Conservation (phyloP, 331 rosid genomes). For the Stylosanthes scabra region DNA sequence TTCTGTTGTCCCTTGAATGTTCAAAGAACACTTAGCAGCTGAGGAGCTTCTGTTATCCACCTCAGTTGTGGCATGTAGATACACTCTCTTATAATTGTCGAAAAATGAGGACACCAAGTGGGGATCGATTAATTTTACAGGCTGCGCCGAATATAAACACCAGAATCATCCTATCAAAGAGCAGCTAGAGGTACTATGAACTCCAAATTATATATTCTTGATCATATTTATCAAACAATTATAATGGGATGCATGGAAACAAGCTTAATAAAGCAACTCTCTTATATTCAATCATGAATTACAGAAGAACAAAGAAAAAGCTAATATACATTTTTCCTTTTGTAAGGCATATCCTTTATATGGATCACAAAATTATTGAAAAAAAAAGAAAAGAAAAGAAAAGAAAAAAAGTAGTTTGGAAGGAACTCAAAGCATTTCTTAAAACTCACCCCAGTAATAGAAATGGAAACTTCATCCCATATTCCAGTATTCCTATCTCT, state of each 20-base stretch:
- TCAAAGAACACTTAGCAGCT: constrained; percentile 81
- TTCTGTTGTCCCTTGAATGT: constrained; percentile 78
- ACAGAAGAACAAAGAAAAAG: constrained; percentile 9
- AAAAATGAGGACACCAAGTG: constrained; percentile 90
- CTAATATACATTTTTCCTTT: not conserved
- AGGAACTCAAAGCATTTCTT: constrained; percentile 37
- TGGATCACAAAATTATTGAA: not conserved
- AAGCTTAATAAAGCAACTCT: constrained; percentile 27
- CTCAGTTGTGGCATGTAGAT: constrained; percentile 79
- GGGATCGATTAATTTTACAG: constrained; percentile 88
- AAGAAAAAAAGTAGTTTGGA: not conserved
- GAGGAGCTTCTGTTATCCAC: constrained; percentile 72
- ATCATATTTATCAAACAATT: not conserved
- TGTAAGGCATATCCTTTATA: not conserved
- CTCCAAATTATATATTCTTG: constrained; percentile 13
- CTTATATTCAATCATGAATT: constrained; percentile 30
- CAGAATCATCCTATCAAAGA: constrained; percentile 33
- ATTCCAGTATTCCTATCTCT: constrained; percentile 99
- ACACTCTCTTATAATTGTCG: constrained; percentile 82
- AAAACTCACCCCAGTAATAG: constrained; percentile 78
- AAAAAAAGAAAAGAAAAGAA: too few species aligned
- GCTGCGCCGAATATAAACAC: constrained; percentile 67
- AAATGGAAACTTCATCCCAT: constrained; percentile 94
- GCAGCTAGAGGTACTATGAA: constrained; percentile 36
- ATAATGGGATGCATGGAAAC: constrained; percentile 8